Evolutionary conservation across 805 yeast genomes (phyloP), one percentile per base, ranked within the genome.

Genomic region (Sugiyamaella chiloensis): DNA sequence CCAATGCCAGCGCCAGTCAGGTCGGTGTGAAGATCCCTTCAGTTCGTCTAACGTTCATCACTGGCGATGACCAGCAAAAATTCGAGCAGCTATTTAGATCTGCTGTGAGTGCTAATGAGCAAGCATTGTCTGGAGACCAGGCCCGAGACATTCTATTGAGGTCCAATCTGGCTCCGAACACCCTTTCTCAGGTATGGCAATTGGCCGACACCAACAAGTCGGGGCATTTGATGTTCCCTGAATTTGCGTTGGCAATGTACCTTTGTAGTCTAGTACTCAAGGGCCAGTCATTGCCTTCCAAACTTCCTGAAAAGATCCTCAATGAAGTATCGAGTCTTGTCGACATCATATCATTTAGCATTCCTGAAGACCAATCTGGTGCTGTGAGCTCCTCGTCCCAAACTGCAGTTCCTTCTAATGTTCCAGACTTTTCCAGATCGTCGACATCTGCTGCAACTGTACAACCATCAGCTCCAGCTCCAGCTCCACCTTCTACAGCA

Each of bases 171-270:
- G 72, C 79, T 35, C 88, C 96, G 2, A 73, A 78, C 21, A 79
- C 83, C 36, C 73, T 91, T 57, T 91, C 91, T 2, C 87, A 80
- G 57, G 85, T 91, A 52, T 91, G 98, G 98, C 81, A 85, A 20
- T 71, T 91, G 49, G 78, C 95, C n/a, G 98, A 91, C 61, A 83
- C 95, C 1, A 85, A 82, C 57, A 84, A 80, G 59, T 82, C 93
- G 5, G 98, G 98, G 1, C 75, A 80, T 47, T 76, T 91, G 52
- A 68, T 91, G 57, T 91, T 90, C 62, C 98, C 98, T 1, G 97
- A 91, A 65, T 91, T 91, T 72, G 95, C 95, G 12, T 72, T 91
- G 55, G 89, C 96, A 14, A 80, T 91, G 73, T 91, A 89, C 65
- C 73, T 91, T 57, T 89, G 96, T 62, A 85, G 86, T 57, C 67